Conservation (phyloP, 2,329 filamentous ascomycete genomes). For the Arthrinium puccinioides region DNA sequence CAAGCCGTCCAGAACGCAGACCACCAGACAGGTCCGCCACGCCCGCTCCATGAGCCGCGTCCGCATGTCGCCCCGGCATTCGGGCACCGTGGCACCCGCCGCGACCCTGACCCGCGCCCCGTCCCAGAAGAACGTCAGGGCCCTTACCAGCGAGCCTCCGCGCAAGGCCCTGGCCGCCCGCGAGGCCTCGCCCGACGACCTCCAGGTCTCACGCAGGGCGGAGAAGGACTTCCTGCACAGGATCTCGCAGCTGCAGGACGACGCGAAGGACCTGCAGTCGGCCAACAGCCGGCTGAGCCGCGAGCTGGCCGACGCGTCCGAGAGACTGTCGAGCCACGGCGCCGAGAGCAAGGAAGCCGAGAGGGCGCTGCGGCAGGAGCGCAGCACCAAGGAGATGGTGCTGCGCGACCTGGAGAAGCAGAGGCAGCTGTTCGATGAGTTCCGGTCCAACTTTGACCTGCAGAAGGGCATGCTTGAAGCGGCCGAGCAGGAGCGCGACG, state of each 20-base stretch:
- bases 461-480: conserved; percentile 20
- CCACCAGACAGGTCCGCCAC: conserved; percentile 20
- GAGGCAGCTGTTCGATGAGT: conserved; percentile 25
- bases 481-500: conserved; percentile 26
- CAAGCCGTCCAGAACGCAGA: conserved; percentile 11
- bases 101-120: background rate
- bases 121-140: background rate
- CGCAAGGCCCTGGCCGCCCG: background rate
- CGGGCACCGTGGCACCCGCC: conserved; percentile 6
- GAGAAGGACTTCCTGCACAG: conserved; percentile 24
- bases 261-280: conserved; percentile 20
- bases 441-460: conserved; percentile 25
- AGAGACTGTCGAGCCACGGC: conserved; percentile 18
- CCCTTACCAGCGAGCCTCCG: background rate
- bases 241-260: conserved; percentile 28
- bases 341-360: conserved; percentile 23
- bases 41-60: conserved; percentile 19
- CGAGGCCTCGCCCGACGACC: conserved; percentile 11
- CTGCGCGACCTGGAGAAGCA: conserved; percentile 26
- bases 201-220: conserved; percentile 17
- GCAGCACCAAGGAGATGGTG: conserved; percentile 24
- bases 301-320: conserved; percentile 21
- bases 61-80: conserved; percentile 20
- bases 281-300: conserved; percentile 20
- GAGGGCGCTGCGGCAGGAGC: conserved; percentile 19